A percentile compares a stretch with the other conserved stretches of the same genome.
Evolutionary conservation across 768 basidiomycete genomes (phyloP).

Genomic region (Crepidotus variabilis): DNA sequence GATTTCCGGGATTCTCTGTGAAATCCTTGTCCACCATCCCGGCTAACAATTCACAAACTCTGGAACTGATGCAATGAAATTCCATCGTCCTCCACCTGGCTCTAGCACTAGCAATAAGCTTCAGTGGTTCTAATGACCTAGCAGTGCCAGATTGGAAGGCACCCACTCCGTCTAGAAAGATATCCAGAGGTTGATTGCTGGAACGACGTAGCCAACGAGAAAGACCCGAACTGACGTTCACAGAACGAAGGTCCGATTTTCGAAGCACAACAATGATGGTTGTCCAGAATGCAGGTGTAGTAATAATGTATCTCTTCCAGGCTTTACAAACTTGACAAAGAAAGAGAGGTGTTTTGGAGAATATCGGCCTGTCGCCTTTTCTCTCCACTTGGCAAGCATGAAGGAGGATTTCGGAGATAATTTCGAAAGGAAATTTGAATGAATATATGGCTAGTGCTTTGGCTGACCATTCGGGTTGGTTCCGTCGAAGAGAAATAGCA

Average conservation of each 20-base stretch:
- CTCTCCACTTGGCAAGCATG: background rate
- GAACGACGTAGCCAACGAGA: constrained; percentile 12
- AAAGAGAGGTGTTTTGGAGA: background rate
- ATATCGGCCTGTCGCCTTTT: background rate
- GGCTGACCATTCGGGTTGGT: too few species aligned
- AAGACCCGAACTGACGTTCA: background rate
- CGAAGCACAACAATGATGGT: background rate
- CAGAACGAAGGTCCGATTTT: background rate
- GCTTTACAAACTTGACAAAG: background rate
- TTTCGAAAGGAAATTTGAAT: background rate
- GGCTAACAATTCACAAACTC: background rate
- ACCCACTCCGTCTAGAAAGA: constrained; percentile 8
- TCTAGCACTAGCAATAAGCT: background rate
- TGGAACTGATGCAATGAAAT: background rate
- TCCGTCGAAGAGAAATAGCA: too few species aligned
- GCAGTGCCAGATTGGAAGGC: background rate
- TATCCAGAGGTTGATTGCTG: constrained; percentile 10
- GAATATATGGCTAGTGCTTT: too few species aligned
- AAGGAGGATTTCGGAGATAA: background rate
- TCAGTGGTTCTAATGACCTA: background rate
- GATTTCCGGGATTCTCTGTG: background rate
- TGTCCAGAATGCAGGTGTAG: background rate
- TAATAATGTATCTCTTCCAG: background rate
- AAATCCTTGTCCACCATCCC: background rate
- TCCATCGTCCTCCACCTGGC: background rate